Conservation (phyloP, 305 asterid genomes). For the Ajuga reptans region DNA sequence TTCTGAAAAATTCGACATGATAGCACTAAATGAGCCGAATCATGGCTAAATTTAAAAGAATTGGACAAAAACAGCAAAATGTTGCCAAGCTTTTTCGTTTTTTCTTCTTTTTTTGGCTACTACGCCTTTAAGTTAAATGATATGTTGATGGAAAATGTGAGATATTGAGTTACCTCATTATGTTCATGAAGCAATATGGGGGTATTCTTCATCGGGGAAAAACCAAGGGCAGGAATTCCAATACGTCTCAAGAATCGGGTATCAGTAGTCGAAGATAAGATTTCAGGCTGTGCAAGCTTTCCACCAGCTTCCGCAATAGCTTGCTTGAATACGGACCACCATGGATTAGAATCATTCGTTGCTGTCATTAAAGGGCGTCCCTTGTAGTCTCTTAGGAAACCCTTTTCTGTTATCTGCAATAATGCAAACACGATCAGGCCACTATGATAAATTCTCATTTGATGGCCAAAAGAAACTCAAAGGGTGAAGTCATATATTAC, state of each 20-base stretch:
- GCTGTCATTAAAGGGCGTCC: conserved; percentile 71
- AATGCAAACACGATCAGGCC: neutral
- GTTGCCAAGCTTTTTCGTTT: neutral
- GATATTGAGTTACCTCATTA: conserved; percentile 54
- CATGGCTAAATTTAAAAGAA: neutral
- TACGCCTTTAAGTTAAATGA: neutral
- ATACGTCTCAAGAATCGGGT: conserved; percentile 62
- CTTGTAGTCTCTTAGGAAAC: conserved; percentile 50
- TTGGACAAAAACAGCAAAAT: neutral
- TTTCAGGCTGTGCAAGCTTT: conserved; percentile 78
- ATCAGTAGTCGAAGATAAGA: conserved; percentile 79
- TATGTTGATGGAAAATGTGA: neutral
- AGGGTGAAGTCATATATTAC: too few relatives aligned
- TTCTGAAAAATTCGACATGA: too few relatives aligned
- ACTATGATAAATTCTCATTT: neutral
- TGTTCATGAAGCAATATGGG: conserved; percentile 90
- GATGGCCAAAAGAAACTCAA: too few relatives aligned
- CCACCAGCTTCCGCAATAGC: conserved; percentile 68
- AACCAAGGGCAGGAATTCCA: conserved; percentile 83
- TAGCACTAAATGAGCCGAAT: neutral
- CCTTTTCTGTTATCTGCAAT: conserved; percentile 59
- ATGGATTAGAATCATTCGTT: conserved; percentile 67
- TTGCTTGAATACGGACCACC: conserved; percentile 74
- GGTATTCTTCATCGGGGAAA: conserved; percentile 89
- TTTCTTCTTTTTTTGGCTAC: neutral